Base-by-base conservation (phyloP, 164 flowering plant genomes). In the Hamamelis virginiana region DNA sequence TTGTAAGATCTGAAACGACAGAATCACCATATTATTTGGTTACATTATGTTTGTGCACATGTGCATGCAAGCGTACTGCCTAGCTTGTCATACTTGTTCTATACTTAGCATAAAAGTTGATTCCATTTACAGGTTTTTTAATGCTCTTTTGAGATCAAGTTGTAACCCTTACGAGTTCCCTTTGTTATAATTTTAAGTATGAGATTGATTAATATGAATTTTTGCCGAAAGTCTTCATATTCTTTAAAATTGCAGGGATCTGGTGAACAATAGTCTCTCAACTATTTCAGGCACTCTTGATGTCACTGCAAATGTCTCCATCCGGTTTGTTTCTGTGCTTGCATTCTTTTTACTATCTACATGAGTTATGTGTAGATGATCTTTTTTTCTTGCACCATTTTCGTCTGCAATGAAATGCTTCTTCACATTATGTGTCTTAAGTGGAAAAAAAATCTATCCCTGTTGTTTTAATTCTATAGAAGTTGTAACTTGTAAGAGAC, bases 271-370 rank as follows among this genome's bases (percentile, higher is more conserved):
- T 70, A 18, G 14, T 21, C 76, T 92, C 68, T 69, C 86, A 69
- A 80, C 76, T 62, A 72, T 89, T 72, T 82, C 87, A 1, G 94
- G 85, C 70, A 76, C 63, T 59, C 64, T 56, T 43, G 47, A 53
- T 65, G 75, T 80, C 65, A 87, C 94, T 55, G 76, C 73, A 33
- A 90, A 92, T 83, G 87, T 92, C 78, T 78, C 88, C 61, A 41
- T 91, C 68, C 61, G 90, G 97, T 89, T 69, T 64, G 83, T 41
- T 69, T 78, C 67, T 69, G 22, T 21, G 11, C 75, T 81, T 61
- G 33, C 22, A 70, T 60, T 43, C 59, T 72, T 22, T 48, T 46
- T 11, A 19, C 1, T 61, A 25, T 22, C 22, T 67, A 8, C 8
- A 33, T 33, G 15, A 22, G 28, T 55, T 55, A 55, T 13, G 10